Evolutionary conservation across 192 early-diverging fungal species (phyloP), one percentile per base, ranked within the genome.

Genomic region (Umbelopsis sp.): DNA sequence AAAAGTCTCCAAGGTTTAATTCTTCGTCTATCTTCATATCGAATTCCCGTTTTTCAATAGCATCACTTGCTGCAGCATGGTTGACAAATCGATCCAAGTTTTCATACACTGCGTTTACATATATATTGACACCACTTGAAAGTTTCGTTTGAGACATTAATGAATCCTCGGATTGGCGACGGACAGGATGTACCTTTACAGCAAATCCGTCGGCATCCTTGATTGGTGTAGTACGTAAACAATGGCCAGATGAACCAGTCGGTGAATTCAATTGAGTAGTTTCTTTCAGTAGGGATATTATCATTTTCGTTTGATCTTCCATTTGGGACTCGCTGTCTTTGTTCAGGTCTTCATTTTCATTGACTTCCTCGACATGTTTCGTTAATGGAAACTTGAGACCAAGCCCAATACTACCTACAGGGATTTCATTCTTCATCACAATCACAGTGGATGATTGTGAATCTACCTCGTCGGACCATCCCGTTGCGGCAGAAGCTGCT

Each of bases 81-180:
- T 83, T 77, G 1, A 80, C 54, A 68, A 86, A 86, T 36, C 81
- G 74, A 41, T 73, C 67, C 38, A 86, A 76, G 53, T 86, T 82
- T 47, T 86, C 85, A 41, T 81, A 79, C 0, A 86, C 80, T 21
- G 73, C 66, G 51, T 80, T 79, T 2, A 62, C 56, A 31, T 62
- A 62, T 20, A 31, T 34, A 62, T 62, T 62, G 31, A 62, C 29
- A 20, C 26, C 34, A 26, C 29, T 3, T 34, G 56, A 26, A 62
- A 62, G 31, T 34, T 62, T 32, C 9, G 32, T 6, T 20, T 62
- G 29, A 32, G 31, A 14, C 3, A 34, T 36, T 12, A 5, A 5
- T 17, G 56, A 32, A 4, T 32, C 31, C 26, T 62, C 56, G 12
- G 56, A 62, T 14, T 29, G 26, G 1, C 56, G 56, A 34, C 56